Evolutionary conservation across 768 basidiomycete genomes (phyloP).

Genomic region (Leccinum subtestaceum): DNA sequence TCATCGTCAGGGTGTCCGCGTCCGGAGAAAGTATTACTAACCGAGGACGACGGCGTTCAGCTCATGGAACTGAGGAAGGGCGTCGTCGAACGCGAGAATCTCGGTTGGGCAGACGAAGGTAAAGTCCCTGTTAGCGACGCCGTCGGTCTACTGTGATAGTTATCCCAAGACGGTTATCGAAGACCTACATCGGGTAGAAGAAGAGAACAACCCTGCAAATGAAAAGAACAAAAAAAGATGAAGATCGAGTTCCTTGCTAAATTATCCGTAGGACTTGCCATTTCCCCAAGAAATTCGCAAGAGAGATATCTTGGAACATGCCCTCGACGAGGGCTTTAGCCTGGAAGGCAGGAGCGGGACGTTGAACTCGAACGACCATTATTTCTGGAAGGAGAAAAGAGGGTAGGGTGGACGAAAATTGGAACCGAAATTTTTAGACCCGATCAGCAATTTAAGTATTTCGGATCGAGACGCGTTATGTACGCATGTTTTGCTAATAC

Average conservation of each 20-base stretch:
- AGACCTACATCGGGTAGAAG: constrained; percentile 87
- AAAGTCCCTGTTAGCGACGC: constrained; percentile 58
- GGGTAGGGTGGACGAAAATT: neutral
- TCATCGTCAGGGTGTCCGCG: neutral
- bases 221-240: neutral
- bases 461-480: constrained; percentile 29
- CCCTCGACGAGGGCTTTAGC: constrained; percentile 74
- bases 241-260: constrained; percentile 1
- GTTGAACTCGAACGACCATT: constrained; percentile 65
- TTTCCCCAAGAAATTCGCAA: constrained; percentile 73
- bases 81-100: constrained; percentile 92
- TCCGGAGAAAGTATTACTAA: constrained; percentile 29
- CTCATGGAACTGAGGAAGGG: constrained; percentile 68
- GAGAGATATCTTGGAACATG: constrained; percentile 72
- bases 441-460: constrained; percentile 13
- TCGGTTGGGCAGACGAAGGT: constrained; percentile 94
- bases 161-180: neutral
- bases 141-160: neutral
- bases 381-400: neutral
- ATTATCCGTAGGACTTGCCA: constrained; percentile 48
- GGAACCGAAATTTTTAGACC: neutral
- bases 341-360: constrained; percentile 79
- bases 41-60: constrained; percentile 78
- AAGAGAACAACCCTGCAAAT: constrained; percentile 78
- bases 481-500: constrained; percentile 21